Base-by-base conservation (phyloP, 495 filamentous ascomycete genomes). In the Talaromyces liani region DNA sequence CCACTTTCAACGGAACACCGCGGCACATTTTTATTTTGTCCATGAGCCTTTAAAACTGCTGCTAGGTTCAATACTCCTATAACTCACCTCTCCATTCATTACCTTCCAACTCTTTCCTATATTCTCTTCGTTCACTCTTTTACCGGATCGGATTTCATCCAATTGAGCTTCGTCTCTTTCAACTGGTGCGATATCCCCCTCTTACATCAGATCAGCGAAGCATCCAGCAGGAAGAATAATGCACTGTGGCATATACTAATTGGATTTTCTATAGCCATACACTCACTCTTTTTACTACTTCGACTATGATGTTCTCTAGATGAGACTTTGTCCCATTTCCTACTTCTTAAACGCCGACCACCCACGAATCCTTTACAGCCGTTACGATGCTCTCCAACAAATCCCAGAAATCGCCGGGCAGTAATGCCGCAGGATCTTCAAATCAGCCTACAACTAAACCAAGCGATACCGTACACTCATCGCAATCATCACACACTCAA, bases 261-360 rank as follows among this genome's bases (percentile, higher is more conserved):
- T 49, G 6, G 6, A 49, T 7, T 20, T 2, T 20, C 45, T 49
- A 49, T 12, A 49, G 45, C 2, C 8, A 20, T 49, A 49, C 45
- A 49, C 45, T 49, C 45, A 47, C 9, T 47, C 41, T 5, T 1
- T 22, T 54, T 54, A 56, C 7, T 56, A 56, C 53, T 36, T 3
- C 33, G 10, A 14, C 2, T 27, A 56, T 14, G 53, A 56, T 56
- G 53, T 20, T 27, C 53, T 56, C 22, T 56, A 8, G 18, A 56
- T 29, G 53, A 29, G 24, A 29, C 22, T 29, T 29, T 16, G 22
- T 29, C 5, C 27, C n/a, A 27, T 56, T 56, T 56, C 53, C 53
- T 56, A 27, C 61, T 60, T 62, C 57, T 47, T 49, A 49, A 49
- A 49, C 53, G 12, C 22, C 53, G 53, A 56, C 20, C 51, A 55